Evolutionary conservation across 352 stramenopile genomes (phyloP).

Genomic region (Pythium aristosporum): DNA sequence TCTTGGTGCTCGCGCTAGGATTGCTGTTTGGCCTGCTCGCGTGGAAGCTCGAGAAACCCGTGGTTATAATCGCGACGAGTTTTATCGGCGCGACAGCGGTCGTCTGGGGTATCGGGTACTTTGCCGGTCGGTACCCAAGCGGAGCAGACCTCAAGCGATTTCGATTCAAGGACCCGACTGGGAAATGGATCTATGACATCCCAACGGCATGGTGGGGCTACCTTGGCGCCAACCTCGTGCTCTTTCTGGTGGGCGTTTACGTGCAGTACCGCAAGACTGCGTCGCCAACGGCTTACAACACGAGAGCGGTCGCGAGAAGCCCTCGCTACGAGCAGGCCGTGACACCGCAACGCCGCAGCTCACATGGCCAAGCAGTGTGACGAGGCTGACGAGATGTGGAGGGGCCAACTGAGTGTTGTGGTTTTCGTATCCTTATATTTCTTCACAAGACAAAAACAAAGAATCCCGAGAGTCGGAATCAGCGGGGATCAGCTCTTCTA

Average conservation of each 20-base stretch:
- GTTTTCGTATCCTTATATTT: neutral
- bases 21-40: conserved; percentile 40
- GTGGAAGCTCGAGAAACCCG: conserved; percentile 49
- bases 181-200: conserved; percentile 33
- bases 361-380: neutral
- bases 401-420: too few relatives aligned
- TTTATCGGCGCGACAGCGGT: conserved; percentile 47
- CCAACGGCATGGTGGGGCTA: conserved; percentile 40
- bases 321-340: conserved; percentile 23
- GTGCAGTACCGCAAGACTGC: conserved; percentile 36
- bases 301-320: conserved; percentile 5
- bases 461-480: too few relatives aligned
- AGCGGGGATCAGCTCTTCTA: conserved; percentile 1
- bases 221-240: conserved; percentile 27
- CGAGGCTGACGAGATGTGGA: neutral
- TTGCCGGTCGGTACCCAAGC: conserved; percentile 55
- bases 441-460: neutral
- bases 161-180: conserved; percentile 20
- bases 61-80: conserved; percentile 51
- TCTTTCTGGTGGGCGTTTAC: conserved; percentile 30
- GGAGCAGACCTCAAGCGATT: conserved; percentile 47
- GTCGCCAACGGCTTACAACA: neutral
- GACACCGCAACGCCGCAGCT: conserved; percentile 35
- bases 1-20: conserved; percentile 42
- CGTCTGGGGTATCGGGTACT: conserved; percentile 53